Evolutionary conservation across 805 yeast genomes (phyloP).

Genomic region (Saturnispora galanensis): DNA sequence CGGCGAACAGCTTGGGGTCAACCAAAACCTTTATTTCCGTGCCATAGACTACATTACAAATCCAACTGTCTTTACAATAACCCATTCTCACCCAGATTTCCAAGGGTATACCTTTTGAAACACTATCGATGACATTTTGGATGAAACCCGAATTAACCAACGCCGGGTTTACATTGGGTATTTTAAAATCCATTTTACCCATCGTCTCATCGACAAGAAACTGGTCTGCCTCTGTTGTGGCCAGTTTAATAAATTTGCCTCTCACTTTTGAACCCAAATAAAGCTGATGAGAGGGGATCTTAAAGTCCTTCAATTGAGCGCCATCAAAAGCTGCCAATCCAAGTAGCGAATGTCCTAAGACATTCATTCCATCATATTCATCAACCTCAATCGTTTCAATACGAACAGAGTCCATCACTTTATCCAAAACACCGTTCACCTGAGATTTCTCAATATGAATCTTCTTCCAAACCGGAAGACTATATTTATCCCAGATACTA

Average conservation of each 20-base stretch:
- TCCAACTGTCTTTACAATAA: slow-evolving; percentile 5
- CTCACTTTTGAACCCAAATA: slow-evolving; percentile 4
- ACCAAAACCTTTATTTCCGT: not conserved
- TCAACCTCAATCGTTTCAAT: not conserved
- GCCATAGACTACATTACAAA: slow-evolving; percentile 2
- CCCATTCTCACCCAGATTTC: slow-evolving; percentile 6
- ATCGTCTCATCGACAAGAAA: not conserved
- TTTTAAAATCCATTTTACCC: not conserved
- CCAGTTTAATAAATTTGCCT: slow-evolving; percentile 3
- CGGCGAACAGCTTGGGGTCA: not conserved
- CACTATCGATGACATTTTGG: not conserved
- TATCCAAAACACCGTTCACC: not conserved
- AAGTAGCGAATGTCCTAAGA: slow-evolving; percentile 2
- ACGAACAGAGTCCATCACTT: not conserved
- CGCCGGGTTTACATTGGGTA: slow-evolving; percentile 3
- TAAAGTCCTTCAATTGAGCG: slow-evolving; percentile 2
- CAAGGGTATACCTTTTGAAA: not conserved
- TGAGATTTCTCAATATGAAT: not conserved
- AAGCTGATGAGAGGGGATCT: not conserved
- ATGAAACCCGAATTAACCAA: slow-evolving; percentile 1
- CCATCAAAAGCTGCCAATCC: not conserved
- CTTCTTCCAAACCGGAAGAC: slow-evolving; percentile 3
- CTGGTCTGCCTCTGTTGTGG: not conserved
- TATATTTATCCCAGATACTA: not conserved
- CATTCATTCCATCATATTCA: not conserved